Evolutionary conservation across 108 stramenopile species (phyloP).

Genomic region (Pelagomonas calceolata): DNA sequence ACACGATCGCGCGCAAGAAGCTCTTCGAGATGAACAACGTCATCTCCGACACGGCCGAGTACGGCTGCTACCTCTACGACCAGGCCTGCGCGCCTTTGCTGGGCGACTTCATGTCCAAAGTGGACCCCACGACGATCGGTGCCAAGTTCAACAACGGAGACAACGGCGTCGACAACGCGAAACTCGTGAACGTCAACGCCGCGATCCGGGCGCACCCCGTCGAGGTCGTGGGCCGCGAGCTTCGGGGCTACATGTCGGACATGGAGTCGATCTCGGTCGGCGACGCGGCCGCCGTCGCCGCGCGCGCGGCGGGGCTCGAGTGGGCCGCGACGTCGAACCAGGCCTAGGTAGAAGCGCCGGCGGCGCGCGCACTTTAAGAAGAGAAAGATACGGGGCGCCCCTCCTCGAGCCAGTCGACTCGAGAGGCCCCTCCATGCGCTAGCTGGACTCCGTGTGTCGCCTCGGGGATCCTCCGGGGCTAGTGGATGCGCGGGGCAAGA

Average conservation of each 20-base stretch:
- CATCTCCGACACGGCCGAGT: constrained; percentile 1
- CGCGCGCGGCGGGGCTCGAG: no score
- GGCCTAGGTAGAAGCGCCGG: no score
- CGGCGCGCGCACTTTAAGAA: no score
- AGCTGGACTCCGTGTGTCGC: no score
- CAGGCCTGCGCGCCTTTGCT: neutral
- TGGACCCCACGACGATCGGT: neutral
- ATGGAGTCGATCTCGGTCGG: neutral
- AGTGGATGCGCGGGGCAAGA: no score
- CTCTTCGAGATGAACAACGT: neutral
- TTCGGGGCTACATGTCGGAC: neutral
- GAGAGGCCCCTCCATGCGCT: no score
- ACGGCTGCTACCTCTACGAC: constrained; percentile 3
- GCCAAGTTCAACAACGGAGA: neutral
- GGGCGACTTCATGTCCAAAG: neutral
- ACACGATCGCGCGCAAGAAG: neutral
- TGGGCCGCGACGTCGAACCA: no score
- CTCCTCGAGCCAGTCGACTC: no score
- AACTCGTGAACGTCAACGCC: neutral
- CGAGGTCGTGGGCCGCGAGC: neutral
- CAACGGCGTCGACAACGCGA: neutral
- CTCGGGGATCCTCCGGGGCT: no score
- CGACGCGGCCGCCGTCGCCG: neutral
- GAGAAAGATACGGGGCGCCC: no score
- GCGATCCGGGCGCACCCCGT: neutral